A percentile compares a stretch with the other conserved stretches of the same genome.
Conservation (phyloP, 148 eudicot species). For the Arctostaphylos glauca region DNA sequence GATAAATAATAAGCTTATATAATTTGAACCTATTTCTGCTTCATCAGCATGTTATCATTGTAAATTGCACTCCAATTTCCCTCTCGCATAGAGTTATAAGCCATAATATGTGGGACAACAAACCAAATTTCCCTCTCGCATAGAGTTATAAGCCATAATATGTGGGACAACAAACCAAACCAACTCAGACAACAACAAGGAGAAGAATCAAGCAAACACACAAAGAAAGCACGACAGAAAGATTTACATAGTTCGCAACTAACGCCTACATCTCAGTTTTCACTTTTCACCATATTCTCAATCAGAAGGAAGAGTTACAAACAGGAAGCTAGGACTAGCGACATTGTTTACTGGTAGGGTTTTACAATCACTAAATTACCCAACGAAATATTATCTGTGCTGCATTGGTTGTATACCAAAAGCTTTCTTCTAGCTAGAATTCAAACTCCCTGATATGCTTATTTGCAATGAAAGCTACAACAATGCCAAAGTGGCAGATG, state of each 20-base stretch:
- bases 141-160: background rate
- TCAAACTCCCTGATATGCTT: constrained; percentile 1
- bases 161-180: background rate
- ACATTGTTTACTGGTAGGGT: background rate
- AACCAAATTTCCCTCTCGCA: background rate
- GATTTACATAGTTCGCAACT: background rate
- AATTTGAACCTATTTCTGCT: background rate
- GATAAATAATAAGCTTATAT: background rate
- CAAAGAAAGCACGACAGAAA: background rate
- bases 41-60: background rate
- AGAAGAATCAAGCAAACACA: background rate
- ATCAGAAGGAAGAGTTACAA: background rate
- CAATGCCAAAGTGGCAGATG: background rate
- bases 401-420: background rate
- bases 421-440: background rate
- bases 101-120: background rate
- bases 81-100: background rate
- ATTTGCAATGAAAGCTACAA: background rate
- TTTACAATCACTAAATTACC: background rate
- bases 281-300: background rate
- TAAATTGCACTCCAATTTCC: background rate
- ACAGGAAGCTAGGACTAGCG: background rate
- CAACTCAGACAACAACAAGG: background rate
- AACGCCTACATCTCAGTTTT: background rate
- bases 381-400: background rate